These are phyloP conservation scores for Nannizziopsis arthrosporioides DNA, from an alignment of 2,329 filamentous ascomycete genomes.

Conservation along the genomic window DNA sequence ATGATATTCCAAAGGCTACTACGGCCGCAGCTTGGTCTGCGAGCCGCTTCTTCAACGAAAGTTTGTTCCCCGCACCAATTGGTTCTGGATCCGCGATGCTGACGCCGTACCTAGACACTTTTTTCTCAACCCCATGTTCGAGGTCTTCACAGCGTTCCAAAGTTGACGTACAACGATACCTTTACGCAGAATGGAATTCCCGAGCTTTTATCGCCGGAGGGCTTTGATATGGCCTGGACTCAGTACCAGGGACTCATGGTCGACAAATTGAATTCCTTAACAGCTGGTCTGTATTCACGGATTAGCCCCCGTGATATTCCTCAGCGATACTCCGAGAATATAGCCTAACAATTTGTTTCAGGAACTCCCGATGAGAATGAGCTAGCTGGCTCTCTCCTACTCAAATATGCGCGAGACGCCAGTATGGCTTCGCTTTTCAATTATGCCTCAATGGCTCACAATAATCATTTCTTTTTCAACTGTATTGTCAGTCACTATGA, in stretches of 20 bases:
- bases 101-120: conserved; percentile 17
- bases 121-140: conserved; percentile 29
- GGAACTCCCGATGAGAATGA: conserved; percentile 53
- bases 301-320: conserved; percentile 2
- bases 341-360: conserved; percentile 26
- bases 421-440: conserved; percentile 75
- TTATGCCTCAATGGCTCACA: conserved; percentile 90
- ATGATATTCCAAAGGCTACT: conserved; percentile 34
- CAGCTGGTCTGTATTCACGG: conserved; percentile 46
- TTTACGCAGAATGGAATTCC: conserved; percentile 48
- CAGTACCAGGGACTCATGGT: conserved; percentile 67
- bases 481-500: conserved; percentile 29
- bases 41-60: conserved; percentile 27
- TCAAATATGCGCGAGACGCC: conserved; percentile 68
- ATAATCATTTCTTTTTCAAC: conserved; percentile 55
- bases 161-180: conserved; percentile 36
- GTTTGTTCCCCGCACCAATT: conserved; percentile 21
- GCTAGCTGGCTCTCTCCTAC: conserved; percentile 54
- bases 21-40: conserved; percentile 36
- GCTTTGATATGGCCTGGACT: conserved; percentile 66
- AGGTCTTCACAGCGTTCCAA: conserved; percentile 37
- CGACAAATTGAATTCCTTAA: conserved; percentile 62
- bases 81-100: not conserved
- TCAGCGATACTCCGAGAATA: not conserved
- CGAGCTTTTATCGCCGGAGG: conserved; percentile 57